A percentile compares a stretch with the other conserved stretches of the same genome.
These are phyloP conservation scores for Kickxella alabastrina DNA, from an alignment of 192 early-diverging fungal genomes.

Conservation along the genomic window DNA sequence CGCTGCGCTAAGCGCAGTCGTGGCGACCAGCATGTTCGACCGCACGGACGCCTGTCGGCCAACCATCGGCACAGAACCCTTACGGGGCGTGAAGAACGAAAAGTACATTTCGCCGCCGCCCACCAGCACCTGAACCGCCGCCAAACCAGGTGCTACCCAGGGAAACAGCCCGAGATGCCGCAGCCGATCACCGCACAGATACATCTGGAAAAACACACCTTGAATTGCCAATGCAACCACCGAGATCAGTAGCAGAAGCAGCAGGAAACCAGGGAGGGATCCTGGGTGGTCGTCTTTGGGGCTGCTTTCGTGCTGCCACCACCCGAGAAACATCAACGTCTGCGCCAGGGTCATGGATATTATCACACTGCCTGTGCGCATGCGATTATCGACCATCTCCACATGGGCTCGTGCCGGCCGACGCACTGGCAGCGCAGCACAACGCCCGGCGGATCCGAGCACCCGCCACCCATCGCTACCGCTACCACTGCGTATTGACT, in stretches of 20 bases:
- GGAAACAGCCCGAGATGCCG: conserved; percentile 25
- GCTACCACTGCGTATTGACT: not conserved
- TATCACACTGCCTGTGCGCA: not conserved
- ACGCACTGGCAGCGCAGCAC: conserved; percentile 11
- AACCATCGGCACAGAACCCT: conserved; percentile 7
- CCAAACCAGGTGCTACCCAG: conserved; percentile 10
- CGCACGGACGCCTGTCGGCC: conserved; percentile 15
- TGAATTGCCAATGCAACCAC: conserved; percentile 1
- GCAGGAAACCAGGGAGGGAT: not conserved
- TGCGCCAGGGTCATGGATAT: conserved; percentile 3
- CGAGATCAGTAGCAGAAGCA: not conserved
- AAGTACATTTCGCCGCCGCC: conserved; percentile 19
- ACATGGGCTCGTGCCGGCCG: conserved; percentile 16
- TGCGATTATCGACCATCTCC: conserved; percentile 22
- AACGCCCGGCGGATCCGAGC: conserved; percentile 1
- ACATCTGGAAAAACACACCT: not conserved
- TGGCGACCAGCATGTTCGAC: conserved; percentile 8
- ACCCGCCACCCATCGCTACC: not conserved
- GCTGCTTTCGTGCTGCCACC: not conserved
- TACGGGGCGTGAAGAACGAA: conserved; percentile 25
- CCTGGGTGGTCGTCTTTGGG: not conserved
- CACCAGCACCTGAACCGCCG: conserved; percentile 1
- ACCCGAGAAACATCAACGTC: not conserved
- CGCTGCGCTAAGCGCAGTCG: not conserved
- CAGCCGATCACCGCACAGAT: conserved; percentile 4